Evolutionary conservation across 2,329 filamentous ascomycete genomes (phyloP), one percentile per base, ranked within the genome.

Genomic region (Aaosphaeria arxii): DNA sequence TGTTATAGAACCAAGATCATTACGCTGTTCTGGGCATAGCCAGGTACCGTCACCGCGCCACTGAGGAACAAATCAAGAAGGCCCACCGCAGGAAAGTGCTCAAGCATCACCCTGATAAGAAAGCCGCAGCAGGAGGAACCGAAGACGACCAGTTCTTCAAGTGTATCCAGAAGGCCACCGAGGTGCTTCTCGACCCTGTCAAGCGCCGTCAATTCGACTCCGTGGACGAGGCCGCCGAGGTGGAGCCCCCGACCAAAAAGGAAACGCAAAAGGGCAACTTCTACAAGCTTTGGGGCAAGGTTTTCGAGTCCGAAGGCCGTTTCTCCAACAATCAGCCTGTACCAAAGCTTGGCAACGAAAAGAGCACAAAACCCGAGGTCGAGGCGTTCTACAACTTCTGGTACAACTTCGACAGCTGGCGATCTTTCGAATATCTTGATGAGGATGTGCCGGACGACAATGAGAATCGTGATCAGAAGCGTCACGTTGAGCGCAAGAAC

Each of bases 101-200:
- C 58, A 92, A 91, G 77, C 94, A 99, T 74, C 94, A 99, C 75
- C 94, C 94, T 53, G 94, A 99, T 74, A 99, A 99, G 86, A 95
- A 95, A 79, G 94, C 95, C 11, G 94, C 94, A 30, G 83, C 86
- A 42, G 94, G 94, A 53, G 82, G 84, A 63, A 82, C 84, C 60
- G 91, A 97, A 65, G 92, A 96, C 74, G 94, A 99, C 74, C 89
- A 88, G 72, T 99, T 99, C 81, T 99, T 99, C 87, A 99, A 99
- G 83, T 99, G 95, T 75, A 99, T 99, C 73, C 95, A 99, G 73
- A 96, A 96, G 75, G 94, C 94, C 49, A 92, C 88, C 63, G 94
- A 99, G 66, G 82, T 97, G 45, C 87, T 99, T 13, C 83, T 90
- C 47, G 94, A 99, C 77, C 94, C 94, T 44, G 80, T 86, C 71